Base-by-base conservation (phyloP, 345 rosid species). In the Angophora floribunda region DNA sequence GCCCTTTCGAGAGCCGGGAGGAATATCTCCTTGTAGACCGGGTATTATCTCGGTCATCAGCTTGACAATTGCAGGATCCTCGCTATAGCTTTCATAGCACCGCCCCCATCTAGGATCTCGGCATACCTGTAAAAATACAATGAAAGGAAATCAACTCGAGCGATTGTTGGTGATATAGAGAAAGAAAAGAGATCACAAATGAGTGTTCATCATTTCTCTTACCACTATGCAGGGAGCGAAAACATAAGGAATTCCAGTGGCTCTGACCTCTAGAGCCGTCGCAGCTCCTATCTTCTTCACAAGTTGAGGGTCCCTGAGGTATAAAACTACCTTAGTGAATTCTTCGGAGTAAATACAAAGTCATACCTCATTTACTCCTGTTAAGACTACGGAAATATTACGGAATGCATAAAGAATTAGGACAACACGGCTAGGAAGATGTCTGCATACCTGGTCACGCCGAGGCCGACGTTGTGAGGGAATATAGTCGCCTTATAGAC, bases 141-240 rank as follows among this genome's bases (percentile, higher is more conserved):
- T n/a, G 1, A 41, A 2, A 7, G 49, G 49, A 75, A 75, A 36
- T 75, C 49, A 17, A 75, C 80, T 19, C 5, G 82, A 75, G 82
- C 36, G 82, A 75, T 70, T 16, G 79, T 36, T 9, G 10, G 13
- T 16, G 63, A 30, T n/a, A 32, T 13, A 30, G 59, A 24, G 61
- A 85, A 7, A 51, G 11, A 85, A 51, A 85, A 47, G 22, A 16
- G 57, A 85, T 16, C 4, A 32, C 59, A 51, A 9, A 32, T 12
- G 30, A 52, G 44, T 52, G 87, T 11, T 2, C 28, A 17, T 53
- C 32, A 59, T 24, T 9, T 52, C 11, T 45, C 7, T 24, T 94
- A 97, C 98, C 87, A 98, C 98, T 61, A 97, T 90, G 86, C 97
- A 96, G 55, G 99, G 99, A n/a, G 99, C 99, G 52, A 97, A 97